Evolutionary conservation across 2,329 filamentous ascomycete species (phyloP).

Genomic region (Tolypocladium tundrense): DNA sequence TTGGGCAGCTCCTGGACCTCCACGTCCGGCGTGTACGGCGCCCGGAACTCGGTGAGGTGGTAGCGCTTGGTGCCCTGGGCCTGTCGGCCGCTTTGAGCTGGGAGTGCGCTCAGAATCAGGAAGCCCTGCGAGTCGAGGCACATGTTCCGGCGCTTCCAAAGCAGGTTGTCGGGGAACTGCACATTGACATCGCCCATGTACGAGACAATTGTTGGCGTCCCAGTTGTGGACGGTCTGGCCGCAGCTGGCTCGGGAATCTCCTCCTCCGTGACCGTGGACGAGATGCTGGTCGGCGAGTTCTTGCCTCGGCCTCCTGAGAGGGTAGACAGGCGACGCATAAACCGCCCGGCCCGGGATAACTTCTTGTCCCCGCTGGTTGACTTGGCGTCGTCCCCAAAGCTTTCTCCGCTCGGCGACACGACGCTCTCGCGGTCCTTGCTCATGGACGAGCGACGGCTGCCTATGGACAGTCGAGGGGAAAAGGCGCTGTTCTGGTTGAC

Average conservation of each 20-base stretch:
- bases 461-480: slow-evolving; percentile 54
- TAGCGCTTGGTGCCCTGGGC: slow-evolving; percentile 58
- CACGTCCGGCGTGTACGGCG: slow-evolving; percentile 74
- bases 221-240: slow-evolving; percentile 17
- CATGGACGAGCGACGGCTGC: slow-evolving; percentile 44
- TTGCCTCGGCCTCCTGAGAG: slow-evolving; percentile 38
- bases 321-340: slow-evolving; percentile 49
- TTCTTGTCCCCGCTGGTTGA: slow-evolving; percentile 31
- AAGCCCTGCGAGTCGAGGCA: slow-evolving; percentile 76
- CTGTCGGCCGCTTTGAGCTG: slow-evolving; percentile 41
- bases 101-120: slow-evolving; percentile 60
- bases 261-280: slow-evolving; percentile 42
- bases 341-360: slow-evolving; percentile 42
- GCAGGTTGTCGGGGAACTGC: slow-evolving; percentile 88
- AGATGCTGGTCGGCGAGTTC: slow-evolving; percentile 31
- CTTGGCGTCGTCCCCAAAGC: slow-evolving; percentile 37
- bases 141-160: slow-evolving; percentile 92
- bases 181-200: slow-evolving; percentile 88
- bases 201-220: slow-evolving; percentile 39
- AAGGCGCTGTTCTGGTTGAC: slow-evolving; percentile 32
- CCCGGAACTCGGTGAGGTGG: slow-evolving; percentile 73
- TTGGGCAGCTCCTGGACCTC: slow-evolving; percentile 89
- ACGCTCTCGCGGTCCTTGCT: slow-evolving; percentile 28
- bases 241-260: slow-evolving; percentile 15
- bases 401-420: slow-evolving; percentile 33